phyloP scores from a whole-genome alignment of 768 basidiomycete species.

The Trametes cubensis region DNA sequence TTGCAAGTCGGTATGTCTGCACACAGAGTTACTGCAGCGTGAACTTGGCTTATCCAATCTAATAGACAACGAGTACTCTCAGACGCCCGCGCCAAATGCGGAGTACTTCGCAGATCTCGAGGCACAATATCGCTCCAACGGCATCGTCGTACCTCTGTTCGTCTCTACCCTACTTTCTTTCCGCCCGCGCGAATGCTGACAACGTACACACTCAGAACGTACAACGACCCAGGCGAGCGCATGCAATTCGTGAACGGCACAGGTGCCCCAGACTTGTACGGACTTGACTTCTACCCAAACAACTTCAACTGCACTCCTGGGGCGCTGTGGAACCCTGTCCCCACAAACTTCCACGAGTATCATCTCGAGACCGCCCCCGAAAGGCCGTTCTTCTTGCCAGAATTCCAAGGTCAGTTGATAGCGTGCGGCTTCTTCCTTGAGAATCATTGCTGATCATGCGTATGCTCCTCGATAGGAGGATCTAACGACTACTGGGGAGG shows the following conservation, averaged over 20 bases:
- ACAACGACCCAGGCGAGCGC: slow-evolving; percentile 33
- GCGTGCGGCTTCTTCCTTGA: slow-evolving; percentile 6
- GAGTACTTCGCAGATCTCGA: slow-evolving; percentile 31
- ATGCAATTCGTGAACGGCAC: slow-evolving; percentile 34
- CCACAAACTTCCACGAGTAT: slow-evolving; percentile 64
- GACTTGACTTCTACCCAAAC: slow-evolving; percentile 71
- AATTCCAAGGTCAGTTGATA: slow-evolving; percentile 33
- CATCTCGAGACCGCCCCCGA: slow-evolving; percentile 49
- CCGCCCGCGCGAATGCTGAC: not conserved
- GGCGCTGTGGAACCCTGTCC: slow-evolving; percentile 61
- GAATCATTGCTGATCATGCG: too few relatives aligned
- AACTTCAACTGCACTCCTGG: slow-evolving; percentile 81
- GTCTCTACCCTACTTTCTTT: not conserved
- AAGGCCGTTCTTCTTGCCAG: slow-evolving; percentile 74
- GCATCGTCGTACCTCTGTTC: slow-evolving; percentile 38
- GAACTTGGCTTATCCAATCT: not conserved
- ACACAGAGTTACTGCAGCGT: slow-evolving; percentile 42
- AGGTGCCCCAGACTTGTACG: slow-evolving; percentile 35
- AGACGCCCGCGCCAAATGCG: slow-evolving; percentile 41
- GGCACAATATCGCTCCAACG: slow-evolving; percentile 39
- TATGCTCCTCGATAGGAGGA: slow-evolving; percentile 49
- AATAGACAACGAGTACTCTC: slow-evolving; percentile 76
- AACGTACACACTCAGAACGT: slow-evolving; percentile 20
- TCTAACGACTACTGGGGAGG: slow-evolving; percentile 84
- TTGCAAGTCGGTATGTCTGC: slow-evolving; percentile 55